phyloP scores from a whole-genome alignment of 129 eudicot species.

The Helichrysum umbraculigerum region DNA sequence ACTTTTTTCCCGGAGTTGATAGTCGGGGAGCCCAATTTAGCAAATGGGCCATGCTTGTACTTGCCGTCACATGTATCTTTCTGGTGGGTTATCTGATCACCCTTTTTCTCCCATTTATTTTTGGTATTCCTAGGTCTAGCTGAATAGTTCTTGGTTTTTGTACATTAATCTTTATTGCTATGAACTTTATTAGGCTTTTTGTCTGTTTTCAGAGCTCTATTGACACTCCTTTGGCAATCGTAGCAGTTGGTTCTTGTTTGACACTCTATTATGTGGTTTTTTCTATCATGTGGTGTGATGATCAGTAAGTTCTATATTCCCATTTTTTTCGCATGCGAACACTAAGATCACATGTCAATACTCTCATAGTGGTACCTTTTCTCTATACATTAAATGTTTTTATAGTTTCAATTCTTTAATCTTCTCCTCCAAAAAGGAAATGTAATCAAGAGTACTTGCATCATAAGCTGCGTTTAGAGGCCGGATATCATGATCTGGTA shows the following conservation, averaged over 20 bases:
- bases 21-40: too few species aligned
- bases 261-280: constrained; percentile 36
- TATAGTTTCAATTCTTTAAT: neutral
- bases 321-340: neutral
- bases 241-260: constrained; percentile 41
- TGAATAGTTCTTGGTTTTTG: too few species aligned
- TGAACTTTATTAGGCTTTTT: too few species aligned
- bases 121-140: too few species aligned
- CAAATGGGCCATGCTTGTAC: neutral
- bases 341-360: neutral
- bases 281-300: constrained; percentile 40
- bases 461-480: neutral
- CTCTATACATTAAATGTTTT: neutral
- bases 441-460: neutral
- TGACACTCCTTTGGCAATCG: constrained; percentile 73
- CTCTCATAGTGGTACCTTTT: neutral
- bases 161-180: too few species aligned
- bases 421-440: neutral
- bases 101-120: too few species aligned
- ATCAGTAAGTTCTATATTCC: constrained; percentile 46
- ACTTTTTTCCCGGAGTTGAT: too few species aligned
- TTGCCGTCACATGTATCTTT: constrained; percentile 1
- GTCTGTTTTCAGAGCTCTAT: constrained; percentile 75
- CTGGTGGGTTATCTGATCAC: too few species aligned
- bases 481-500: too few species aligned